Conservation (phyloP, 2,329 filamentous ascomycete species). For the Neopestalotiopsis clavispora region DNA sequence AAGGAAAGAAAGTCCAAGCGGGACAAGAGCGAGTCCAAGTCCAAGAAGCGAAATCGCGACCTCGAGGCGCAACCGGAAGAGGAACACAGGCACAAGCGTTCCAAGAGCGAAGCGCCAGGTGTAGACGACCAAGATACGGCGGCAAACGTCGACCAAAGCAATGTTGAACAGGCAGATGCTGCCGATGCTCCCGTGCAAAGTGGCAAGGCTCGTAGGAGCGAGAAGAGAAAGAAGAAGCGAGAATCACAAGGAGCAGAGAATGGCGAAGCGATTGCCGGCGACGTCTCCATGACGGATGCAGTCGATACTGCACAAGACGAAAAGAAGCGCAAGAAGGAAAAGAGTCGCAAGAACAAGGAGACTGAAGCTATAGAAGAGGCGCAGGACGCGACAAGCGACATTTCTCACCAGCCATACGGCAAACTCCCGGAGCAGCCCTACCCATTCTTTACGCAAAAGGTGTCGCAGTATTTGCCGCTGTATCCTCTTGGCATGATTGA, state of each 20-base stretch:
- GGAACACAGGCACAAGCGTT: conserved; percentile 56
- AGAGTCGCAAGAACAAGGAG: conserved; percentile 27
- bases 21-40: conserved; percentile 23
- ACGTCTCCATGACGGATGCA: conserved; percentile 19
- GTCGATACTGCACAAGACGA: conserved; percentile 16
- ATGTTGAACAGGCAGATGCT: background rate
- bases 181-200: conserved; percentile 30
- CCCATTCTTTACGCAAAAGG: conserved; percentile 79
- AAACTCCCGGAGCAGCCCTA: conserved; percentile 52
- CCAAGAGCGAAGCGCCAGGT: conserved; percentile 40
- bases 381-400: conserved; percentile 30
- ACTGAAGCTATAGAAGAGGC: conserved; percentile 29
- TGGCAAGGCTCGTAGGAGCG: conserved; percentile 48
- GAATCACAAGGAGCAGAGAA: conserved; percentile 28
- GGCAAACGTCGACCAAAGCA: background rate
- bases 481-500: conserved; percentile 73
- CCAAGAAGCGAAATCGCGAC: conserved; percentile 34
- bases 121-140: conserved; percentile 10
- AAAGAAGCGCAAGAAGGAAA: conserved; percentile 30
- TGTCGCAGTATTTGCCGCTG: conserved; percentile 80
- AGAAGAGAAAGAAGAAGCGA: conserved; percentile 40
- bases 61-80: conserved; percentile 23
- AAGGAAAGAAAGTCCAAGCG: conserved; percentile 28
- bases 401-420: conserved; percentile 40
- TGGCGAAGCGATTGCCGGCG: conserved; percentile 8